Conservation (phyloP, 768 basidiomycete species). For the Lentinula lateritia region DNA sequence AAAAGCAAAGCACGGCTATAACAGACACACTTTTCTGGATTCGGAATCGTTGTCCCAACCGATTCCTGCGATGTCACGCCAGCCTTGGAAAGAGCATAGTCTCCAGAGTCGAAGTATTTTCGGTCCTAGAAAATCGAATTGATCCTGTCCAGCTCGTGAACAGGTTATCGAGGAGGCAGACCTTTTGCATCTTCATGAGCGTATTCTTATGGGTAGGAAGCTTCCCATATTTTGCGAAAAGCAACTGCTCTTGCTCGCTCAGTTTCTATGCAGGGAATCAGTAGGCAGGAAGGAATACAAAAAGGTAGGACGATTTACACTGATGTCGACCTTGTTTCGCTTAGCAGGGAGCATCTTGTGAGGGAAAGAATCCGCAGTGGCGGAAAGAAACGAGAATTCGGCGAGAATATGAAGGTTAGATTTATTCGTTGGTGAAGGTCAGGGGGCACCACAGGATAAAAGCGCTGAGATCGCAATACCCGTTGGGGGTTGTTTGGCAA, state of each 20-base stretch:
- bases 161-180: slow-evolving; percentile 22
- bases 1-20: background rate
- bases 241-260: slow-evolving; percentile 86
- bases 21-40: slow-evolving; percentile 77
- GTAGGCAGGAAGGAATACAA: background rate
- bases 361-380: slow-evolving; percentile 17
- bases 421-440: slow-evolving; percentile 17
- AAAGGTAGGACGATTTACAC: slow-evolving; percentile 45
- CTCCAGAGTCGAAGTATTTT: slow-evolving; percentile 99
- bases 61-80: slow-evolving; percentile 82
- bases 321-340: slow-evolving; percentile 93
- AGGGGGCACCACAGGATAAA: too few species aligned
- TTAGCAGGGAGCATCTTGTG: slow-evolving; percentile 62
- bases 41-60: slow-evolving; percentile 97
- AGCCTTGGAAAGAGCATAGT: slow-evolving; percentile 96
- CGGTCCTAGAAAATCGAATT: slow-evolving; percentile 62
- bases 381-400: slow-evolving; percentile 10
- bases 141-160: slow-evolving; percentile 6
- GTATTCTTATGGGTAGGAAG: slow-evolving; percentile 91
- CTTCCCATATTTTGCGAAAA: slow-evolving; percentile 93
- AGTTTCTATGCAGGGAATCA: slow-evolving; percentile 49
- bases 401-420: slow-evolving; percentile 20
- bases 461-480: too few species aligned
- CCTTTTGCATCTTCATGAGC: slow-evolving; percentile 94
- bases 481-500: too few species aligned